phyloP scores from a whole-genome alignment of 352 stramenopile genomes.

The Globisporangium lucens region DNA sequence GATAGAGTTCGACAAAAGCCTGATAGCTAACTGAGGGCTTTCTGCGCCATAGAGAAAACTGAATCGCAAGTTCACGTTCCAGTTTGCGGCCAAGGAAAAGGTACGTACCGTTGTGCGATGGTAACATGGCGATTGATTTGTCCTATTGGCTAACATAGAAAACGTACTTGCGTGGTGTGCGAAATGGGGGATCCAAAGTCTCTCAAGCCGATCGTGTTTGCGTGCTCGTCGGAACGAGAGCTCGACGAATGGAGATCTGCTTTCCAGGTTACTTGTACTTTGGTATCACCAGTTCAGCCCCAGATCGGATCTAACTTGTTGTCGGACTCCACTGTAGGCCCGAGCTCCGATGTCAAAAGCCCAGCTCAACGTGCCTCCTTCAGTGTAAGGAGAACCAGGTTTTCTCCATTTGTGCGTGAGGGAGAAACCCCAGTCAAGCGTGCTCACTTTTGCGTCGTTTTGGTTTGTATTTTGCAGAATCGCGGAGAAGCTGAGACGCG shows the following conservation, averaged over 20 bases:
- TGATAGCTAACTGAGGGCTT: not conserved
- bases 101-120: slow-evolving; percentile 26
- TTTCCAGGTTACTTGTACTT: slow-evolving; percentile 33
- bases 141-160: no score
- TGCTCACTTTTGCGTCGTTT: not conserved
- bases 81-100: slow-evolving; percentile 52
- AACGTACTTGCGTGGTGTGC: no score
- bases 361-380: not conserved
- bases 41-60: slow-evolving; percentile 42
- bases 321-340: not conserved
- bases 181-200: slow-evolving; percentile 19
- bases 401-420: not conserved
- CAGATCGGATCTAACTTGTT: not conserved
- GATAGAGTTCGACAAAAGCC: not conserved
- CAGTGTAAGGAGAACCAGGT: not conserved
- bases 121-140: no score
- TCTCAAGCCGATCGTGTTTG: slow-evolving; percentile 55
- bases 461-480: slow-evolving; percentile 20
- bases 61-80: slow-evolving; percentile 61
- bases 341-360: not conserved
- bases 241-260: slow-evolving; percentile 54
- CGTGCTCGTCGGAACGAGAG: slow-evolving; percentile 52
- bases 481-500: slow-evolving; percentile 48
- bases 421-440: not conserved
- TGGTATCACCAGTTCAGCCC: not conserved